These are phyloP conservation scores for Cucumis melo DNA, from an alignment of 306 rosid genomes.

Conservation along the genomic window DNA sequence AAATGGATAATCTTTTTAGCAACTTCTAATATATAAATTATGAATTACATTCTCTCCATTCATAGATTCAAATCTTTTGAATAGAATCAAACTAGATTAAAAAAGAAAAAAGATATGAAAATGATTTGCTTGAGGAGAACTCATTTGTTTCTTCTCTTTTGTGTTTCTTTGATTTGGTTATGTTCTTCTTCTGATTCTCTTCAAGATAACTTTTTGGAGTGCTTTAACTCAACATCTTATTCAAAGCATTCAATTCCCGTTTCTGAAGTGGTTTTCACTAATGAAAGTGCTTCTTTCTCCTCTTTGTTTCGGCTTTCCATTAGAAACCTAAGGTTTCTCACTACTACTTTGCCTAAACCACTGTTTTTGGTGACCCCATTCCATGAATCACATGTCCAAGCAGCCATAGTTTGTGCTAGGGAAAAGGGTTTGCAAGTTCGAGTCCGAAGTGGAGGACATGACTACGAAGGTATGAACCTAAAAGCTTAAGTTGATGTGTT, in stretches of 20 bases:
- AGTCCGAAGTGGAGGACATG: constrained; percentile 22
- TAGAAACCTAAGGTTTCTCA: constrained; percentile 5
- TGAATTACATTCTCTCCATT: neutral
- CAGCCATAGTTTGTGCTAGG: constrained; percentile 15
- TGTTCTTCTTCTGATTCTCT: neutral
- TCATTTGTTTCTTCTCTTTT: neutral
- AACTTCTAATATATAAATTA: neutral
- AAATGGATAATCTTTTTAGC: neutral
- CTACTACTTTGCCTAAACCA: constrained; percentile 28
- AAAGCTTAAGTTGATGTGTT: neutral
- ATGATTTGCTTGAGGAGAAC: neutral
- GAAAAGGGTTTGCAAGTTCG: constrained; percentile 5
- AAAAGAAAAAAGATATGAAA: neutral
- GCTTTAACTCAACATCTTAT: neutral
- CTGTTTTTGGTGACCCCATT: constrained; percentile 27
- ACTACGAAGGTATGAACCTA: constrained; percentile 16
- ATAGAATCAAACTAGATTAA: neutral
- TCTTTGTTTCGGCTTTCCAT: neutral
- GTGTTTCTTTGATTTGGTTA: neutral
- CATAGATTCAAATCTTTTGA: neutral
- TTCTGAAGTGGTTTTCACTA: neutral
- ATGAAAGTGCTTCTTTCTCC: constrained; percentile 1
- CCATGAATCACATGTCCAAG: constrained; percentile 14
- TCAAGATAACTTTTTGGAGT: neutral
- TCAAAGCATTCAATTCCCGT: neutral